Base-by-base conservation (phyloP, 331 rosid species). In the Rhamnella rubrinervis region DNA sequence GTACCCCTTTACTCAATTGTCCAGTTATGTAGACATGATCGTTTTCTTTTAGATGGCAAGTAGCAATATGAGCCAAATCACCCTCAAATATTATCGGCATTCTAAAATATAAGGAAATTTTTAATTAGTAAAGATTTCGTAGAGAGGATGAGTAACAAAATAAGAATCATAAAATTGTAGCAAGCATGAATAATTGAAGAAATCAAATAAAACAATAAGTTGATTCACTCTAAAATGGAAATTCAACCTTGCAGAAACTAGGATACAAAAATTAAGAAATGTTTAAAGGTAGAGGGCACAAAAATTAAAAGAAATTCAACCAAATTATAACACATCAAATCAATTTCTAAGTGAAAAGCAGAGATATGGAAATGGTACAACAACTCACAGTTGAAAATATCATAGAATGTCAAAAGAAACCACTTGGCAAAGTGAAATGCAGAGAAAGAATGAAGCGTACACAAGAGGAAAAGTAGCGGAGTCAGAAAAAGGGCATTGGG, bases 31-130 rank as follows among this genome's bases (percentile, higher is more conserved):
- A 82, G 46, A 90, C 81, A 58, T 20, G 61, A 65, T 88, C 88
- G 6, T 85, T 64, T 35, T 25, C 75, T 64, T 85, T 82, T 65
- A 90, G 85, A 81, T 90, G 90, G 55, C 56, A 64, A 4, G 65
- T 39, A 5, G 95, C 95, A 18, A 76, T 62, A 51, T 82, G 88
- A 71, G 95, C 96, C 57, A 90, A 69, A 65, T 88, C 86, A 18
- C 92, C 96, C 47, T 88, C 84, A 37, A 88, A 90, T 63, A 84
- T 37, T 0, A 84, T 51, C 7, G 90, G 92, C 71, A 87, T 78
- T 82, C 89, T 83, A 39, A 62, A 1, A 70, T 18, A 63, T 19
- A 12, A 19, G 6, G 19, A 28, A 67, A 58, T 67, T 19, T 1
- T 19, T 1, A 59, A 31, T 49, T 26, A 55, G 63, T 40, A 57